phyloP scores from a whole-genome alignment of 1,284 basidiomycete species.

The Apiotrichum brassicae region DNA sequence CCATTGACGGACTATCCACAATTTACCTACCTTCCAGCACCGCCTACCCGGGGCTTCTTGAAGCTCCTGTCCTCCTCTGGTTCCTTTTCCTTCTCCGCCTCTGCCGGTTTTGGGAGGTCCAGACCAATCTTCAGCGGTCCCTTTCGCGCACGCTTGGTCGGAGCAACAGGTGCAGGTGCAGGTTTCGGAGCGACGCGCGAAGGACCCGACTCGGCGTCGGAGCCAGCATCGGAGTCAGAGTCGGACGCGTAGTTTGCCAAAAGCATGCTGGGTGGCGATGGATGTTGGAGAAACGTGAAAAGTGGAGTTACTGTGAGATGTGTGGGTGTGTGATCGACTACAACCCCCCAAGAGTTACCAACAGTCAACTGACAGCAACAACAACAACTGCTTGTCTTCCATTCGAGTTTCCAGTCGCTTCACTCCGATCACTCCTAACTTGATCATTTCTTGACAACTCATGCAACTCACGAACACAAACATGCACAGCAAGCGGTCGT shows the following conservation, averaged over 20 bases:
- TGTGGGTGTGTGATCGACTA: too few species aligned
- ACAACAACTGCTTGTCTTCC: too few species aligned
- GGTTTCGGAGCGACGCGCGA: not conserved
- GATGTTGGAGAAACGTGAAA: not conserved
- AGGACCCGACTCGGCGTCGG: not conserved
- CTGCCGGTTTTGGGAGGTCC: slow-evolving; percentile 32
- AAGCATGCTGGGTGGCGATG: slow-evolving; percentile 24
- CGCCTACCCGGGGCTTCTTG: slow-evolving; percentile 24
- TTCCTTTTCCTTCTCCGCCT: not conserved
- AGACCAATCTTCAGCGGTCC: slow-evolving; percentile 43
- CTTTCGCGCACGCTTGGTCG: slow-evolving; percentile 23
- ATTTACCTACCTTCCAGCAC: slow-evolving; percentile 10
- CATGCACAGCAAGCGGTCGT: too few species aligned
- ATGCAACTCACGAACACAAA: too few species aligned
- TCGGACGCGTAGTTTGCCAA: slow-evolving; percentile 46
- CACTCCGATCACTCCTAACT: too few species aligned
- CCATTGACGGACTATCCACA: not conserved
- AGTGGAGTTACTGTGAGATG: not conserved
- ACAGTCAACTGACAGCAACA: too few species aligned
- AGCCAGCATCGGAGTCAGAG: slow-evolving; percentile 20
- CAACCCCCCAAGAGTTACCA: too few species aligned
- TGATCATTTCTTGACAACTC: too few species aligned
- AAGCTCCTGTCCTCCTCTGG: slow-evolving; percentile 6
- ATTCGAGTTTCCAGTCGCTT: too few species aligned
- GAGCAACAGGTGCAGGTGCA: not conserved